Evolutionary conservation across 2,329 filamentous ascomycete genomes (phyloP), one percentile per base, ranked within the genome.

Genomic region (Leptographium lundbergii): DNA sequence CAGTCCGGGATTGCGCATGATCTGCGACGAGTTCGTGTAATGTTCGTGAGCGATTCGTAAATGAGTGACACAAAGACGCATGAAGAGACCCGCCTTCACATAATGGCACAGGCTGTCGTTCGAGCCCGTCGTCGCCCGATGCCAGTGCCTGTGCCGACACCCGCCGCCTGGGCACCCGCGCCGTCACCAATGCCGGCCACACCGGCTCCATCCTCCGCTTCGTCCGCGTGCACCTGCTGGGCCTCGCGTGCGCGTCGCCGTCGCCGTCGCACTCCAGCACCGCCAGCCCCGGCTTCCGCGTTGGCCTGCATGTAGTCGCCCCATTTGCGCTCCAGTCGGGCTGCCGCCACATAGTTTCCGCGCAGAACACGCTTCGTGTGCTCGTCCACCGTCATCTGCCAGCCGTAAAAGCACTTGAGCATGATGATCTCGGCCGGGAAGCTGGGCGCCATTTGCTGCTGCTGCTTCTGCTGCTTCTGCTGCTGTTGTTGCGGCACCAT

Each of bases 341-440:
- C 79, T 0, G 94, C 94, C 1, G 88, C 80, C 0, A 78, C 76
- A 60, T 90, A 80, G 62, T 96, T 88, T 7, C 89, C 89, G 5
- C 82, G 78, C 57, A 95, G 71, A 0, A 96, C 89, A 4, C 91
- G 83, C 73, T 91, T 92, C 57, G 85, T 91, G 71, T 97, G 92
- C 70, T 96, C 91, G 65, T 96, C 88, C 5, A 96, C 91, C 0
- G 91, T 96, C 74, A 89, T 89, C 73, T 97, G 92, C 82, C 89
- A 96, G 50, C 88, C 90, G 70, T 95, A 95, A 75, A 92, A 97
- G 72, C 91, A 95, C 71, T 96, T 96, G 51, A 97, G 79, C 6
- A 84, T 78, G 61, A 97, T 90, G 60, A 95, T 82, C 68, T 96
- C 86, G 1, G 83, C 81, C 0, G 90, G 88, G 65, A 86, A 91